A percentile compares a stretch with the other conserved stretches of the same genome.
Evolutionary conservation across 805 yeast genomes (phyloP).

Genomic region (Ogataea nitratoaversa): DNA sequence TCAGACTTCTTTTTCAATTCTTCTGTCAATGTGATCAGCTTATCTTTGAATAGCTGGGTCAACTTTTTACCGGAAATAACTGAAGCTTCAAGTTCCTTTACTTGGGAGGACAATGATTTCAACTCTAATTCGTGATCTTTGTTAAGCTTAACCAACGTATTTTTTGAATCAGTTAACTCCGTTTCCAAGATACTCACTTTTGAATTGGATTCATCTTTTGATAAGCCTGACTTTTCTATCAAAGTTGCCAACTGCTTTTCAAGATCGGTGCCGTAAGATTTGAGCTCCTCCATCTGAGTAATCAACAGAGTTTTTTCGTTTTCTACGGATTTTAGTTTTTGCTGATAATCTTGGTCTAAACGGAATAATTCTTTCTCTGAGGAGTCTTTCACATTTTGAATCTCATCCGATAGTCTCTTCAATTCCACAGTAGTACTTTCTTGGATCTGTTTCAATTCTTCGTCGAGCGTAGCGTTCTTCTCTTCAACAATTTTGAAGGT

Average conservation of each 20-base stretch:
- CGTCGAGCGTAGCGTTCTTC: constrained; percentile 1
- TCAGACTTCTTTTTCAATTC: constrained; percentile 11
- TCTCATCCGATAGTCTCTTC: constrained; percentile 1
- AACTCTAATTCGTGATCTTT: constrained; percentile 1
- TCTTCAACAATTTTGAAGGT: constrained; percentile 2
- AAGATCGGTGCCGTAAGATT: not conserved
- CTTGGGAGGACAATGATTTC: constrained; percentile 2
- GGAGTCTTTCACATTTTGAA: not conserved
- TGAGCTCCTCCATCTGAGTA: not conserved
- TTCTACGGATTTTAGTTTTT: not conserved
- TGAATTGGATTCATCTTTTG: not conserved
- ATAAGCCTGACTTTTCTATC: too few species aligned
- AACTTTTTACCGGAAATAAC: constrained; percentile 21
- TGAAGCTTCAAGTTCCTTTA: constrained; percentile 17
- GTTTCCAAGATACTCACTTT: not conserved
- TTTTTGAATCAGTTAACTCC: not conserved
- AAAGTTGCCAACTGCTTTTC: too few species aligned
- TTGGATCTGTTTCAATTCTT: constrained; percentile 1
- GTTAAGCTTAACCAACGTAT: not conserved
- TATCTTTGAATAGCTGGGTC: constrained; percentile 23
- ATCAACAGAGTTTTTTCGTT: not conserved
- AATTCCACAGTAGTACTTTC: not conserved
- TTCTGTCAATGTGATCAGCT: constrained; percentile 18
- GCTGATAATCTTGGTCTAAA: not conserved
- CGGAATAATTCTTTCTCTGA: not conserved